phyloP scores from a whole-genome alignment of 768 basidiomycete species.

The Tricholoma bakamatsutake region DNA sequence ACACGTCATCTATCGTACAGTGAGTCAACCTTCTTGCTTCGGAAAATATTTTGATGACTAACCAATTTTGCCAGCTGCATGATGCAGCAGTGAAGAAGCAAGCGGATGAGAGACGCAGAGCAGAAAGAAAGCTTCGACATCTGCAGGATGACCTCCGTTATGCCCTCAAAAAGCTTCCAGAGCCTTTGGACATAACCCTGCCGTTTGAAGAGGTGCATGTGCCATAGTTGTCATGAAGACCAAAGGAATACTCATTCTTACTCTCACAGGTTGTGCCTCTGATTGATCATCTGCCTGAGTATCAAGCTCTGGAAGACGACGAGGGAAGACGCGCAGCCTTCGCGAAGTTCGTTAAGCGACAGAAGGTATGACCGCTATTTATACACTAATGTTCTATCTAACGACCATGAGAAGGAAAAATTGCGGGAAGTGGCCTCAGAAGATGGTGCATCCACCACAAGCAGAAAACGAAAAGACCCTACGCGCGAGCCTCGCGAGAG shows the following conservation, averaged over 20 bases:
- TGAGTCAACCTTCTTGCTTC: constrained; percentile 27
- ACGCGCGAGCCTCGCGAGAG: constrained; percentile 42
- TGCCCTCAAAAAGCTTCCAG: constrained; percentile 84
- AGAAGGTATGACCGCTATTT: constrained; percentile 54
- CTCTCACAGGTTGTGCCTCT: constrained; percentile 55
- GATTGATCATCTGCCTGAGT: constrained; percentile 83
- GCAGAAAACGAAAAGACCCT: constrained; percentile 78
- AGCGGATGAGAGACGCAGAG: constrained; percentile 80
- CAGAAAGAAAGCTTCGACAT: constrained; percentile 80
- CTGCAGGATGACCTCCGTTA: constrained; percentile 94
- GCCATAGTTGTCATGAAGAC: constrained; percentile 2
- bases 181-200: constrained; percentile 69
- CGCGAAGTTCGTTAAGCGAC: constrained; percentile 81
- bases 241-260: not conserved
- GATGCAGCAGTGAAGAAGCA: constrained; percentile 66
- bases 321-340: constrained; percentile 78
- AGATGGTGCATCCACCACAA: constrained; percentile 78
- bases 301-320: constrained; percentile 83
- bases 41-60: not conserved
- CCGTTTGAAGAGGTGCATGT: constrained; percentile 72
- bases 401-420: constrained; percentile 50
- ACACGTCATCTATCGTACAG: constrained; percentile 54
- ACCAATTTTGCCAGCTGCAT: constrained; percentile 48
- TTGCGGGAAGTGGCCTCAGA: constrained; percentile 73
- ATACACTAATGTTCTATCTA: not conserved